A percentile compares a stretch with the other conserved stretches of the same genome.
Evolutionary conservation across 2,329 filamentous ascomycete species (phyloP).

Genomic region (Blastomyces emzantsi): DNA sequence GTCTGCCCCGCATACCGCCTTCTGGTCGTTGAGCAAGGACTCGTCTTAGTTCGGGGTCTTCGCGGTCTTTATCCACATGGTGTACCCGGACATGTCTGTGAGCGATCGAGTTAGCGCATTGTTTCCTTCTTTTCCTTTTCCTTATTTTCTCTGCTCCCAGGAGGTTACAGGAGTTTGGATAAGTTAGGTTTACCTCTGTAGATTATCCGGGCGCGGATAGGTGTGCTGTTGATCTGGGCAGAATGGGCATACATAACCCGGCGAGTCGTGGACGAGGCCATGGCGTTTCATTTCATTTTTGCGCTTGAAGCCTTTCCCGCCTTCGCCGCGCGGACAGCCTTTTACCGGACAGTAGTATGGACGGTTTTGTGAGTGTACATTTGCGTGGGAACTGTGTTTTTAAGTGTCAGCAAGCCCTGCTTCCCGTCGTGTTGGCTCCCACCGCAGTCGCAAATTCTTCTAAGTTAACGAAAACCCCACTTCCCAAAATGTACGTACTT

Average conservation of each 20-base stretch:
- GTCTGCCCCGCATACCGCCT: slow-evolving; percentile 69
- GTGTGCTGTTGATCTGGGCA: slow-evolving; percentile 89
- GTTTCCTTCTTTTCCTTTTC: too few species aligned
- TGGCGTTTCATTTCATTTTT: slow-evolving; percentile 66
- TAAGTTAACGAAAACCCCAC: neutral
- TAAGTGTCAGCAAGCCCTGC: slow-evolving; percentile 10
- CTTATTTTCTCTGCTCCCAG: neutral
- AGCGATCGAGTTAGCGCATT: slow-evolving; percentile 3
- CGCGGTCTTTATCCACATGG: slow-evolving; percentile 80
- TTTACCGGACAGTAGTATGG: slow-evolving; percentile 55
- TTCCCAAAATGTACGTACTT: slow-evolving; percentile 41
- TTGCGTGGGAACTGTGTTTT: slow-evolving; percentile 40
- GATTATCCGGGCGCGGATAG: slow-evolving; percentile 89
- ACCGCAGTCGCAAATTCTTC: neutral
- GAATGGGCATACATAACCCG: slow-evolving; percentile 93
- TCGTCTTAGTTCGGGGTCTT: slow-evolving; percentile 69
- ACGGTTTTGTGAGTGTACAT: slow-evolving; percentile 55
- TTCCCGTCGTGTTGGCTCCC: neutral
- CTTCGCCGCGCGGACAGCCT: slow-evolving; percentile 49
- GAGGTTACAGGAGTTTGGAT: neutral
- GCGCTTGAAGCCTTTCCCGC: slow-evolving; percentile 59
- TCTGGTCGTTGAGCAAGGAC: slow-evolving; percentile 80
- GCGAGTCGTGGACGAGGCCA: slow-evolving; percentile 85
- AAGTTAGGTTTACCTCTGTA: slow-evolving; percentile 60
- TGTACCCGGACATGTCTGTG: slow-evolving; percentile 83